Percentiles rank a stretch among this genome's conserved stretches.
These are phyloP conservation scores for Colletotrichum destructivum DNA, from an alignment of 2,329 filamentous ascomycete species.

Conservation along the genomic window DNA sequence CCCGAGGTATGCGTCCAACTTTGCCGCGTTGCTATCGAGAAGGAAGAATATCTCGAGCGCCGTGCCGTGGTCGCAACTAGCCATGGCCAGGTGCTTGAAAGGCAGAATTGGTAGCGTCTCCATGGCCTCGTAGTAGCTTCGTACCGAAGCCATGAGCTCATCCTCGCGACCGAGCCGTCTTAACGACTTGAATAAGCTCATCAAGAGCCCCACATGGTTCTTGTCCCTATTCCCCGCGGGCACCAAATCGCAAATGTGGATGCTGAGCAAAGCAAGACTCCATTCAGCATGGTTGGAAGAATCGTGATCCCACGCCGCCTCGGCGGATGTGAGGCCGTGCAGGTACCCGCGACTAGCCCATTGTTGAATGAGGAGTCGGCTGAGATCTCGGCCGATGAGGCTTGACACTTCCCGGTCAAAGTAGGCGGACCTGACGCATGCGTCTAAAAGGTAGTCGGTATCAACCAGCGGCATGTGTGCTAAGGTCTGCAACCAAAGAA, in stretches of 20 bases:
- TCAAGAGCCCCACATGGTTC: slow-evolving; percentile 7
- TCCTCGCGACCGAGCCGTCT: slow-evolving; percentile 37
- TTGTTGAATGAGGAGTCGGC: slow-evolving; percentile 43
- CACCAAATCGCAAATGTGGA: slow-evolving; percentile 12
- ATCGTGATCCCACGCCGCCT: slow-evolving; percentile 10
- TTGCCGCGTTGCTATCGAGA: slow-evolving; percentile 14
- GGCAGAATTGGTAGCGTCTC: slow-evolving; percentile 2
- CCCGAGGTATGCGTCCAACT: slow-evolving; percentile 24
- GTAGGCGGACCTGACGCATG: slow-evolving; percentile 35
- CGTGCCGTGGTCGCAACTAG: slow-evolving; percentile 46
- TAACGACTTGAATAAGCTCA: slow-evolving; percentile 40
- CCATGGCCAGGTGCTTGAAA: slow-evolving; percentile 37
- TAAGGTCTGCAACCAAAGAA: slow-evolving; percentile 43
- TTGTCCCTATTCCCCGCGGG: background rate
- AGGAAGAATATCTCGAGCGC: slow-evolving; percentile 47
- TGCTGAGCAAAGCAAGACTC: slow-evolving; percentile 26
- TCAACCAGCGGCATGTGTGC: slow-evolving; percentile 42
- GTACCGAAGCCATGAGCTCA: slow-evolving; percentile 42
- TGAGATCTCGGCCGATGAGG: slow-evolving; percentile 39
- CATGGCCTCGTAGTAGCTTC: slow-evolving; percentile 3
- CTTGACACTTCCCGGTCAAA: slow-evolving; percentile 22
- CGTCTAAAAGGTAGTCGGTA: slow-evolving; percentile 41
- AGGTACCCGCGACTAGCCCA: slow-evolving; percentile 44
- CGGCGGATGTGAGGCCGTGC: background rate
- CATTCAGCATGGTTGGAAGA: background rate